Base-by-base conservation (phyloP, 148 eudicot genomes). In the Rhododendron mucronatum region DNA sequence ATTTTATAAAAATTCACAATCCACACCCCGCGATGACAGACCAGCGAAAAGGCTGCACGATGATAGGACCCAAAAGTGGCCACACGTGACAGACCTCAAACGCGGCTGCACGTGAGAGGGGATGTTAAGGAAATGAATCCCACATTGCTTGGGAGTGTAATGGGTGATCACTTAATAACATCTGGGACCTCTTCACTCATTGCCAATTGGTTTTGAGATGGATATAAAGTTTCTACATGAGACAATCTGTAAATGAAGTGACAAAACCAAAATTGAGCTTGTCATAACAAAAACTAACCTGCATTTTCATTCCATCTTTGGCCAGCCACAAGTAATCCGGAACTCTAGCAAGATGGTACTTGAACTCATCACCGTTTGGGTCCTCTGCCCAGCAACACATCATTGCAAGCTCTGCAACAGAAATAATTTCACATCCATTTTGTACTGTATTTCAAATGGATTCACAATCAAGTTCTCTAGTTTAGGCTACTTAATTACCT, bases 381-480 rank as follows among this genome's bases (percentile, higher is more conserved):
- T 89, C 87, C 50, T 90, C 87, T 3, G 91, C 94, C 90, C 91
- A 92, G 86, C 90, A 92, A 78, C 91, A 90, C 93, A 92, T 92
- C 92, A 92, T 92, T 90, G 90, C 78, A 92, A 85, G 86, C 91
- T 90, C 93, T 92, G 86, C 57, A 53, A 48, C 20, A 41, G 14
- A 2, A 78, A 45, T 6, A 41, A 41, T 41, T 18, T 37, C 16
- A 74, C 20, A 33, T 33, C 7, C 37, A 30, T 12, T 30, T 30
- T 7, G 37, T 7, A 33, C 39, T 71, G 6, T 33, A 7, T 26
- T 3, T 71, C 18, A 26, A 33, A 11, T 1, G 23, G 41, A 35
- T 5, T 14, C 3, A 41, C 11, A 23, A 61, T 23, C 69, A 23
- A 23, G 0, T 21, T 69, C 15, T 61, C 28, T 7, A 7, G 11